phyloP scores from a whole-genome alignment of 495 filamentous ascomycete genomes.

The Neurospora cerealis region DNA sequence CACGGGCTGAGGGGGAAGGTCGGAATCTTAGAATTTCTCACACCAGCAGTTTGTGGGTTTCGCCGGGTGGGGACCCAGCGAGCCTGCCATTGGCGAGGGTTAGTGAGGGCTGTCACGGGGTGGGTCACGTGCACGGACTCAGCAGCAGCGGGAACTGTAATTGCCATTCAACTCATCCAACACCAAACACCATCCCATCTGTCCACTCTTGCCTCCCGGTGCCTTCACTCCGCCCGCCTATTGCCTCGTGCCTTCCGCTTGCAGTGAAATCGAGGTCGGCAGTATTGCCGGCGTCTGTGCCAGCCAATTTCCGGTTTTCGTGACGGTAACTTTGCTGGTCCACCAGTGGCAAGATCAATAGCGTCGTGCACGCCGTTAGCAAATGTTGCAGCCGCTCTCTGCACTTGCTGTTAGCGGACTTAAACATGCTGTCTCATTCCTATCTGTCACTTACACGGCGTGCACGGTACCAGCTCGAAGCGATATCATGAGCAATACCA shows the following conservation, averaged over 20 bases:
- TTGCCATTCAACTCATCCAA: background rate
- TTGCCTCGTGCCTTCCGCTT: background rate
- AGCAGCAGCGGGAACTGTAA: background rate
- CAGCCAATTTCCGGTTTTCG: background rate
- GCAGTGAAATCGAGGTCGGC: background rate
- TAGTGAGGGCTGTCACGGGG: constrained; percentile 15
- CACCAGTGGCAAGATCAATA: background rate
- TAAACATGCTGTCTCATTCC: background rate
- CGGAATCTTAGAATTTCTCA: constrained; percentile 26
- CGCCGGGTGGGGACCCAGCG: constrained; percentile 10
- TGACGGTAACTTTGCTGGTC: background rate
- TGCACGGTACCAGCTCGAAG: background rate
- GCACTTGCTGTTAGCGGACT: background rate
- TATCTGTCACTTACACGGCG: background rate
- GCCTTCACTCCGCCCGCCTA: background rate
- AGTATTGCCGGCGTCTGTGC: background rate
- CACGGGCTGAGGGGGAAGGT: constrained; percentile 27
- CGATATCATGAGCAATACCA: background rate
- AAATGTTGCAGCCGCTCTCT: background rate
- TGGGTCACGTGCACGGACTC: constrained; percentile 8
- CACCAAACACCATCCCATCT: background rate
- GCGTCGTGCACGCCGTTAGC: background rate
- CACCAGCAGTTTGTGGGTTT: constrained; percentile 30
- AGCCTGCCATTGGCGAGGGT: constrained; percentile 25
- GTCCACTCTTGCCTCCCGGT: background rate